phyloP scores from a whole-genome alignment of 139 green algal species.

The Cymbomonas tetramitiformis region DNA sequence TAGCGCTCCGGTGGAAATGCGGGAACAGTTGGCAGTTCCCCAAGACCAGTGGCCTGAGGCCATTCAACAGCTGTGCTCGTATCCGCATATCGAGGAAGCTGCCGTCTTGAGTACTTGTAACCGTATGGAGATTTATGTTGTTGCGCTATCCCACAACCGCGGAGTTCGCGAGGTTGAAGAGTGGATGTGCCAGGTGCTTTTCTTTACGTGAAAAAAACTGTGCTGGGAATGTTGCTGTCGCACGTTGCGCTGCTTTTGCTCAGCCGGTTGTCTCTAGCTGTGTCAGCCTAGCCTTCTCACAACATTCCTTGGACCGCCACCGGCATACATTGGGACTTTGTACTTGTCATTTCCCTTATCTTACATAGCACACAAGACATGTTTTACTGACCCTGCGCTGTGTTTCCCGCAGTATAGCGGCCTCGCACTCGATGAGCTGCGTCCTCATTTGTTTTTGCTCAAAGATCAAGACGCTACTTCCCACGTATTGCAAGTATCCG shows the following conservation, averaged over 20 bases:
- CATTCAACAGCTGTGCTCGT: slow-evolving; percentile 78
- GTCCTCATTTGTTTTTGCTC: slow-evolving; percentile 87
- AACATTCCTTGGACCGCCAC: background rate
- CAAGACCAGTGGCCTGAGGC: slow-evolving; percentile 82
- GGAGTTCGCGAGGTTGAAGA: slow-evolving; percentile 90
- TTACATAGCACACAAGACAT: background rate
- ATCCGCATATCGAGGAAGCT: slow-evolving; percentile 95
- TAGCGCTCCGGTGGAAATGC: slow-evolving; percentile 82
- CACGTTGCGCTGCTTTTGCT: background rate
- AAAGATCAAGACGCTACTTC: slow-evolving; percentile 83
- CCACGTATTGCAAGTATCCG: slow-evolving; percentile 84
- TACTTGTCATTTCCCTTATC: background rate
- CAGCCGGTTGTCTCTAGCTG: background rate
- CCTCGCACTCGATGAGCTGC: slow-evolving; percentile 77
- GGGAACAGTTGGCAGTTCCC: slow-evolving; percentile 91
- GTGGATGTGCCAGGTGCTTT: slow-evolving; percentile 83
- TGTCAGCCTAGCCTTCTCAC: background rate
- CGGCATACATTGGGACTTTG: background rate
- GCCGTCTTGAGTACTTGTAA: slow-evolving; percentile 95
- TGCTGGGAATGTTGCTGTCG: background rate
- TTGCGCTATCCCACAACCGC: slow-evolving; percentile 82
- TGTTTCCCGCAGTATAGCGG: slow-evolving; percentile 55
- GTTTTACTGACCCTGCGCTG: slow-evolving; percentile 2
- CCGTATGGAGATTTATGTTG: slow-evolving; percentile 95
- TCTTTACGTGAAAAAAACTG: background rate